Base-by-base conservation (phyloP, 176 grass and related monocot species). In the Oryza officinalis region DNA sequence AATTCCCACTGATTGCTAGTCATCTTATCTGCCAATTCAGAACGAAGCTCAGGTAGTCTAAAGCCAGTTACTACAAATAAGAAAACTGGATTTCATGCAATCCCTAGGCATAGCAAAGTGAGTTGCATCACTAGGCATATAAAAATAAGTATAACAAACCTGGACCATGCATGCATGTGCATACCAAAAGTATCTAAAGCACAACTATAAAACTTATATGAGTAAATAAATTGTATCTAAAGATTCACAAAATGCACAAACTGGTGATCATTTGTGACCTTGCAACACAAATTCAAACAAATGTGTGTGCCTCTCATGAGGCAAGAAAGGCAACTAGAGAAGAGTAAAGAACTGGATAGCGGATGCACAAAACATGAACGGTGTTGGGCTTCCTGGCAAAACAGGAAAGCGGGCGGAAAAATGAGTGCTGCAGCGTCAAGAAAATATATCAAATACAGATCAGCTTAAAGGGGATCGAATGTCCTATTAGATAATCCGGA, bases 361-460 rank as follows among this genome's bases (percentile, higher is more conserved):
- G 13, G 30, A 46, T 27, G 43, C 71, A 60, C 59, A 28, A 60
- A 37, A 82, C 28, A 45, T 27, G 33, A 76, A 81, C 40, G 40
- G 40, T 41, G 67, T 77, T 63, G 18, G 67, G 25, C 37, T 47
- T 63, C 14, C 14, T 82, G 22, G 8, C 11, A 31, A 28, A 37
- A 72, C 6, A 38, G 30, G 22, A 27, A 81, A 38, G 23, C 1
- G 73, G 65, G 38, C 20, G 27, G n/a, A 67, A 26, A 37, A 78
- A 73, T 73, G 25, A 6, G 27, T 65, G 75, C 61, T 81, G 47
- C 13, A 17, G 32, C 5, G 3, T 23, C 13, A 50, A 76, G 23
- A 20, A 43, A 65, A 72, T 25, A 41, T 18, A 61, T n/a, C 14
- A 78, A 67, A 88, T 31, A 88, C 41, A 77, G 26, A 37, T 66